Conservation (phyloP, 805 yeast species). For the Grigorovia yakushimaensis region DNA sequence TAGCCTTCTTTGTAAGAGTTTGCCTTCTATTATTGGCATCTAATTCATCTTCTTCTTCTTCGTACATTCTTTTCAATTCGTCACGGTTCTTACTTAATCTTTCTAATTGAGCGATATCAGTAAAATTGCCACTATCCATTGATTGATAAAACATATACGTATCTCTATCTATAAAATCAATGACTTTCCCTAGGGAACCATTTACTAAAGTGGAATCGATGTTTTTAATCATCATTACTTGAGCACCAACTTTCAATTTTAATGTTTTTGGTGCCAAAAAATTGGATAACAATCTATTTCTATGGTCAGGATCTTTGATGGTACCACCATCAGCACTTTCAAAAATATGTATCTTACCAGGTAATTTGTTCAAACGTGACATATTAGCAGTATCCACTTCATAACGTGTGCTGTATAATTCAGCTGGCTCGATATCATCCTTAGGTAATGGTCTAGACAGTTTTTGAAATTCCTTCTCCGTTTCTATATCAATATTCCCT, state of each 20-base stretch:
- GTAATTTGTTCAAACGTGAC: constrained; percentile 36
- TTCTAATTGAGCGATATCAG: not conserved
- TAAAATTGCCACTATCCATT: constrained; percentile 7
- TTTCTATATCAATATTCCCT: constrained; percentile 44
- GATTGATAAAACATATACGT: constrained; percentile 35
- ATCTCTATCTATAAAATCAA: constrained; percentile 46
- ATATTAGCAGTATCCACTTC: constrained; percentile 65
- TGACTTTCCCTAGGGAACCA: constrained; percentile 65
- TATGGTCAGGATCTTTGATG: constrained; percentile 31
- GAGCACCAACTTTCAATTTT: constrained; percentile 58
- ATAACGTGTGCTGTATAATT: constrained; percentile 57
- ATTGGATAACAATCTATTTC: constrained; percentile 40
- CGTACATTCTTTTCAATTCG: constrained; percentile 12
- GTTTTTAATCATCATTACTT: constrained; percentile 76
- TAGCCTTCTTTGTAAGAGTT: constrained; percentile 16
- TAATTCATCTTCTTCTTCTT: constrained; percentile 8
- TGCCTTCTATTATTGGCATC: constrained; percentile 14
- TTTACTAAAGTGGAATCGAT: constrained; percentile 64
- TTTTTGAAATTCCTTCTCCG: constrained; percentile 40
- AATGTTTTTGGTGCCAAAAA: constrained; percentile 54
- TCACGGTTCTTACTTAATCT: not conserved
- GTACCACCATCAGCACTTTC: constrained; percentile 49
- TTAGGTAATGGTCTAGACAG: constrained; percentile 44
- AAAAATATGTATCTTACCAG: constrained; percentile 36
- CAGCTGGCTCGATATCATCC: constrained; percentile 63